Conservation (phyloP, 208 protist genomes). For the Acanthamoeba healyi region DNA sequence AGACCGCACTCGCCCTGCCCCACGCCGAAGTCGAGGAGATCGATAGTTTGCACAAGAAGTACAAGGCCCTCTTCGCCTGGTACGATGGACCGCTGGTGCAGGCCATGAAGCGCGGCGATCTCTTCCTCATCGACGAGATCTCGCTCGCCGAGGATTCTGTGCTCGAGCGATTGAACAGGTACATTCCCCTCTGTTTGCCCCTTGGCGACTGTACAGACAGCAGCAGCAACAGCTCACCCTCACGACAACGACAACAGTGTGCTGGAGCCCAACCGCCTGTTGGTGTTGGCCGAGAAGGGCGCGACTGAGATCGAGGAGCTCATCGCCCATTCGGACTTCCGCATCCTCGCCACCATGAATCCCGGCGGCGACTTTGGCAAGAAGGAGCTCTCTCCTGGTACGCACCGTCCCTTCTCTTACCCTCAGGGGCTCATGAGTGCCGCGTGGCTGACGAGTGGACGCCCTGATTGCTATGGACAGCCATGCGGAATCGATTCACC, state of each 20-base stretch:
- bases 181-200: neutral
- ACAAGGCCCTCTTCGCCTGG: slow-evolving; percentile 98
- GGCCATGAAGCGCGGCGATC: slow-evolving; percentile 98
- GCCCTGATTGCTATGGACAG: slow-evolving; percentile 79
- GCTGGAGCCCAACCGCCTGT: slow-evolving; percentile 96
- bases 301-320: slow-evolving; percentile 89
- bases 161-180: slow-evolving; percentile 99
- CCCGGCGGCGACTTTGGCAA: slow-evolving; percentile 99
- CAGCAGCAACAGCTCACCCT: neutral
- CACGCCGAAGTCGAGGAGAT: slow-evolving; percentile 4
- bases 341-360: slow-evolving; percentile 99
- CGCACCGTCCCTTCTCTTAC: neutral
- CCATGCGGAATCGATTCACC: slow-evolving; percentile 98
- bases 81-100: slow-evolving; percentile 98
- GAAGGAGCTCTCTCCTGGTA: slow-evolving; percentile 99
- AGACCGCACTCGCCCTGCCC: neutral
- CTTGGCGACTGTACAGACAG: neutral
- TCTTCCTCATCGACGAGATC: slow-evolving; percentile 99
- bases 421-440: too few relatives aligned
- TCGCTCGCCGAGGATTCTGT: slow-evolving; percentile 99
- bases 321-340: slow-evolving; percentile 93
- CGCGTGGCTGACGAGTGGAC: too few relatives aligned
- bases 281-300: slow-evolving; percentile 98
- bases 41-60: slow-evolving; percentile 54
- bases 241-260: slow-evolving; percentile 94